Evolutionary conservation across 2,329 filamentous ascomycete species (phyloP).

Genomic region (Malbranchea cinnamomea): DNA sequence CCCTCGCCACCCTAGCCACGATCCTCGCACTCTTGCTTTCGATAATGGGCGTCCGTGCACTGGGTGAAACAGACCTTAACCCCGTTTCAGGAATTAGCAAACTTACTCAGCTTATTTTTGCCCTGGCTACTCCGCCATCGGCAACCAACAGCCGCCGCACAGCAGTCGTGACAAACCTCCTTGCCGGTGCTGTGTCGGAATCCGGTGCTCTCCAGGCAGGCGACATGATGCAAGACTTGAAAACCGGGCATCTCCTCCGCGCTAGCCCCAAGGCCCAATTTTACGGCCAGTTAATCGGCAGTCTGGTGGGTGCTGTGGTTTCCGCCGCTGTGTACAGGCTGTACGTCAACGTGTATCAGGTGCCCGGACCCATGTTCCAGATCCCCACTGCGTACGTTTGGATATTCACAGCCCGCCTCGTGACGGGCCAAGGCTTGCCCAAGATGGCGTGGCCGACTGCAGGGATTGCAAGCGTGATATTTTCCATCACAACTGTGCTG

Average conservation of each 20-base stretch:
- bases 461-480: conserved; percentile 56
- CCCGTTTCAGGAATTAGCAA: conserved; percentile 95
- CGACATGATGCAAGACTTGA: conserved; percentile 92
- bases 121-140: conserved; percentile 69
- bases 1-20: conserved; percentile 63
- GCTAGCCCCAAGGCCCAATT: conserved; percentile 92
- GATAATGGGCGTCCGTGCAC: conserved; percentile 49
- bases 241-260: conserved; percentile 84
- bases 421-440: conserved; percentile 80
- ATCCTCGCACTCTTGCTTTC: conserved; percentile 60
- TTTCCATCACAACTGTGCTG: conserved; percentile 53
- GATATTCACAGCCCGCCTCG: conserved; percentile 88
- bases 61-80: conserved; percentile 80
- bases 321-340: conserved; percentile 78
- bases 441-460: conserved; percentile 72
- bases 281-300: conserved; percentile 88
- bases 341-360: conserved; percentile 77
- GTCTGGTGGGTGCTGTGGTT: conserved; percentile 68
- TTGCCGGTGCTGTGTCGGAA: conserved; percentile 79
- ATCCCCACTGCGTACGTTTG: conserved; percentile 92
- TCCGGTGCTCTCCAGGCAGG: conserved; percentile 83
- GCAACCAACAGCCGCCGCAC: conserved; percentile 61
- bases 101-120: conserved; percentile 89
- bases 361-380: conserved; percentile 81
- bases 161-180: conserved; percentile 84